Evolutionary conservation across 139 green algal species (phyloP).

Genomic region (Raphidocelis subcapitata): DNA sequence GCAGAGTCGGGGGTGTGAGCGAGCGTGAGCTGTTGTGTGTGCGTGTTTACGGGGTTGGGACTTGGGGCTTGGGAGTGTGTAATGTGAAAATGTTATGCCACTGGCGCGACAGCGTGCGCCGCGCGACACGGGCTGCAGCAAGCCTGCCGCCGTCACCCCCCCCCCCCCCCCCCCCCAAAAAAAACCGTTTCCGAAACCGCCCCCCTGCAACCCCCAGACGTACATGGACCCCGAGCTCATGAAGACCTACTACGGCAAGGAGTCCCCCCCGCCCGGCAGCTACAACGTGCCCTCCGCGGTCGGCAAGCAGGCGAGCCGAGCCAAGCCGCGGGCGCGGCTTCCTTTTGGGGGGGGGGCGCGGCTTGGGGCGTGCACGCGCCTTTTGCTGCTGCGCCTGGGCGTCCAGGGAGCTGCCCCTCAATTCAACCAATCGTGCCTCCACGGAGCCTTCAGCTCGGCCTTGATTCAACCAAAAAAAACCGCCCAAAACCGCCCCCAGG

Average conservation of each 20-base stretch:
- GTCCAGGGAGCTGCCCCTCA: neutral
- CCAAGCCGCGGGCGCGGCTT: slow-evolving; percentile 24
- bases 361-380: slow-evolving; percentile 38
- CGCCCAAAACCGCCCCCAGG: too few species aligned
- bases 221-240: slow-evolving; percentile 62
- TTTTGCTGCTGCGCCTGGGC: slow-evolving; percentile 20
- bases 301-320: slow-evolving; percentile 48
- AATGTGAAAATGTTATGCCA: neutral
- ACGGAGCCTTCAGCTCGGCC: neutral
- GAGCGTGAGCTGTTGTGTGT: neutral
- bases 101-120: neutral
- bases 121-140: neutral
- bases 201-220: slow-evolving; percentile 28
- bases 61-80: neutral
- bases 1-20: neutral
- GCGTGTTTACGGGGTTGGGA: neutral
- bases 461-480: neutral
- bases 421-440: neutral
- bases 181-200: neutral
- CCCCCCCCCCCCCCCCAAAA: neutral
- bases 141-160: neutral
- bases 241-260: slow-evolving; percentile 53
- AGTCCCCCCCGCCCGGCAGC: slow-evolving; percentile 46
- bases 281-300: slow-evolving; percentile 43
- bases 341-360: too few species aligned